Evolutionary conservation across 2,329 filamentous ascomycete genomes (phyloP), one percentile per base, ranked within the genome.

Genomic region (Ceratocystis ficicola): DNA sequence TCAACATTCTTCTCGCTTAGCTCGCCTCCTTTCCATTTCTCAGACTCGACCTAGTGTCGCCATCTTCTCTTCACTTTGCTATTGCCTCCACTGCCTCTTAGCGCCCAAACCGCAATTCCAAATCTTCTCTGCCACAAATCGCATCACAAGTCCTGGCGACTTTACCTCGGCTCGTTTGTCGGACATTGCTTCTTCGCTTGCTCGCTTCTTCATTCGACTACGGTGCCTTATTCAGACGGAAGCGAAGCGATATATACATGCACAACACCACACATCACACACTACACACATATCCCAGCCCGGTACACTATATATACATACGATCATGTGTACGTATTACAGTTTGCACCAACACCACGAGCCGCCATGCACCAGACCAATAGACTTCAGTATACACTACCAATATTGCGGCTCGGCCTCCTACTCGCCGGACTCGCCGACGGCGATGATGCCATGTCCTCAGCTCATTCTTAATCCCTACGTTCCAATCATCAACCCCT

Each of bases 321-420:
- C 48, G 25, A 25, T 17, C 52, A 83, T 83, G 81, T 82, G 80
- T 69, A 76, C 74, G 68, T 78, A 77, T 72, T 77, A 79, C 68
- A 79, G 79, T 70, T 73, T 80, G 52, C 80, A 82, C 70, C 77
- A 80, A 71, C 80, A 83, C 70, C 80, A 81, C 69, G 69, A 77
- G 36, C 71, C 74, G 28, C 77, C 78, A 5, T 81, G 79, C 69
- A 69, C 69, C 17, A 75, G 75, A 6, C 73, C 74, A 32, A 72
- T 79, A 63, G 75, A 77, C 65, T 77, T 76, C 67, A 71, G 72
- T 10, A 70, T 76, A 46, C 75, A 78, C 69, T 81, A 80, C 72
- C 71, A 71, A 30, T 81, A 77, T 71, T 81, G 79, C 69, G 52
- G 62, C 36, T 41, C 62, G 30, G 66, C 65, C 8, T 46, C 52